Evolutionary conservation across 768 basidiomycete species (phyloP), one percentile per base, ranked within the genome.

Genomic region (Mycena pura): DNA sequence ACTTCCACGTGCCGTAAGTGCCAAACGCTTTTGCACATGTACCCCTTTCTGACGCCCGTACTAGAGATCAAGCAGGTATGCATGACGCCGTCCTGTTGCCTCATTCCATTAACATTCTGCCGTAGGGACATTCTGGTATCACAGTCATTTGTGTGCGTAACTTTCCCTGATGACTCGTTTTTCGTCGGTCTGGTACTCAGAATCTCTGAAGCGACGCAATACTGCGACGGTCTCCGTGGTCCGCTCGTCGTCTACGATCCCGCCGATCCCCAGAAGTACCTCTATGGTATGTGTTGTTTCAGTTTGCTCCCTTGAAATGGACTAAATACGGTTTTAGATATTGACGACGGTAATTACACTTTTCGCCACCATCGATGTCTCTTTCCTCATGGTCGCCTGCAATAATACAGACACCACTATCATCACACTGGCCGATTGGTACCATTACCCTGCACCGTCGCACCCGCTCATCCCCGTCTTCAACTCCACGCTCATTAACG

Each of bases 151-250:
- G n/a, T n/a, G n/a, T n/a, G n/a, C n/a, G n/a, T n/a, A n/a, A n/a
- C n/a, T n/a, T n/a, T n/a, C n/a, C n/a, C n/a, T n/a, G n/a, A n/a
- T n/a, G n/a, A n/a, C n/a, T n/a, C n/a, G n/a, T n/a, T n/a, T n/a
- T n/a, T n/a, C n/a, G n/a, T n/a, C n/a, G n/a, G n/a, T n/a, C n/a
- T n/a, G n/a, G n/a, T n/a, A n/a, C n/a, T n/a, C n/a, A n/a, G n/a
- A n/a, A n/a, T n/a, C n/a, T n/a, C 60, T 62, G 19, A 68, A 70
- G 15, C 65, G 19, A 69, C 69, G 6, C 79, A 78, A 61, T 78
- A 78, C 50, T 79, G 79, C 31, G 77, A 80, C 22, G 79, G 78
- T 0, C n/a, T n/a, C n/a, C n/a, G n/a, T n/a, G n/a, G n/a, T n/a
- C n/a, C n/a, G n/a, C n/a, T n/a, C n/a, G 64, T 78, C 17, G 66